Base-by-base conservation (phyloP, 495 filamentous ascomycete species). In the Neurospora hispaniola region DNA sequence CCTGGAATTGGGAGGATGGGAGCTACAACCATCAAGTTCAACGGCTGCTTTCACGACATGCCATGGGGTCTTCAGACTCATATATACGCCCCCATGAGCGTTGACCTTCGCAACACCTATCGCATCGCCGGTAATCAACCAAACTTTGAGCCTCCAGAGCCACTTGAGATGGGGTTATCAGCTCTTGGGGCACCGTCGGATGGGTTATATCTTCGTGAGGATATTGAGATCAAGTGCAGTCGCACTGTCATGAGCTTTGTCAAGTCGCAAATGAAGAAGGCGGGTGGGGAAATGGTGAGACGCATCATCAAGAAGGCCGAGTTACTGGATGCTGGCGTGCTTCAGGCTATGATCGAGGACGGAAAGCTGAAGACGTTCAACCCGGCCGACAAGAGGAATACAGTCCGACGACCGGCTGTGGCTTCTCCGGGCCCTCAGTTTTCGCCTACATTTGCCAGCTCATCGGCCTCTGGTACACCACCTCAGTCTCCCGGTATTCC, bases 121-220 rank as follows among this genome's bases (percentile, higher is more conserved):
- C 83, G 82, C 79, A 85, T 86, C 48, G 87, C 84, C 10, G 91
- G 91, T 4, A 88, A 88, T 74, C 82, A 90, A 70, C 87, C 87
- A 0, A 89, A 90, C 42, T 75, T 83, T 66, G 91, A 93, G 76
- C 80, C 85, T 18, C 86, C 84, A 44, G 85, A 90, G 74, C 76
- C 83, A 2, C 80, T 82, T 5, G 90, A 93, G 77, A 82, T 90
- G 35, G 88, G 89, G 31, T 73, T 84, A 11, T 80, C 81, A n/a
- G 78, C 76, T 69, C 78, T 87, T 3, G 85, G 84, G 69, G 79
- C 77, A 5, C 91, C 91, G 0, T 82, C 82, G 16, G 87, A 89
- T 46, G 92, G 92, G 0, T 83, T 94, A 6, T 94, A 92, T 79
- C 78, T 93, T n/a, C 84, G 88, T 18, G 91, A 94, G 79, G 92